Evolutionary conservation across 331 rosid genomes (phyloP).

Genomic region (Ulmus americana): DNA sequence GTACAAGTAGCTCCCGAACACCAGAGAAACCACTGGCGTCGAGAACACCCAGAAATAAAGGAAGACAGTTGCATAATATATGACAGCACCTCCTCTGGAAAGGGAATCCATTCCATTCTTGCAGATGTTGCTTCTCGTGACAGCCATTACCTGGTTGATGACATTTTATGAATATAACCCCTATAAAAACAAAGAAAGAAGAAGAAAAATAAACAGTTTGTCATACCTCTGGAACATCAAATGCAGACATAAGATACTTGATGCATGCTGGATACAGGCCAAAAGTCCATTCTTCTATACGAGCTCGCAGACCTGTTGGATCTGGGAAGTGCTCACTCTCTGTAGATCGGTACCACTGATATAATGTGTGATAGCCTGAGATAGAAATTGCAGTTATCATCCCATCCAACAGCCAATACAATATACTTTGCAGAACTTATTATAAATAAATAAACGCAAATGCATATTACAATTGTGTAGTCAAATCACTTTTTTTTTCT

Average conservation of each 20-base stretch:
- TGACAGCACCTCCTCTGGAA: conserved; percentile 65
- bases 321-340: conserved; percentile 96
- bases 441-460: neutral
- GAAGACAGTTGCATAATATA: conserved; percentile 78
- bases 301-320: conserved; percentile 96
- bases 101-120: conserved; percentile 72
- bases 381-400: conserved; percentile 10
- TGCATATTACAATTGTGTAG: neutral
- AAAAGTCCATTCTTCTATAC: conserved; percentile 89
- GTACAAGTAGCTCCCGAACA: conserved; percentile 92
- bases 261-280: conserved; percentile 97
- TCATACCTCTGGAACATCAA: conserved; percentile 95
- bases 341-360: conserved; percentile 76
- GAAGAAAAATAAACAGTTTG: conserved; percentile 8
- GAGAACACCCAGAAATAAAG: conserved; percentile 94
- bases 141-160: conserved; percentile 88
- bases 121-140: conserved; percentile 78
- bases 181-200: neutral
- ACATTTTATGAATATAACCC: conserved; percentile 3
- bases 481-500: too few relatives aligned
- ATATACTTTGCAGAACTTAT: neutral
- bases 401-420: conserved; percentile 1
- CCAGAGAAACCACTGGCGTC: conserved; percentile 85
- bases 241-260: conserved; percentile 91
- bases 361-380: conserved; percentile 85